phyloP scores from a whole-genome alignment of 441 rosid genomes.

The Daphne laureola region DNA sequence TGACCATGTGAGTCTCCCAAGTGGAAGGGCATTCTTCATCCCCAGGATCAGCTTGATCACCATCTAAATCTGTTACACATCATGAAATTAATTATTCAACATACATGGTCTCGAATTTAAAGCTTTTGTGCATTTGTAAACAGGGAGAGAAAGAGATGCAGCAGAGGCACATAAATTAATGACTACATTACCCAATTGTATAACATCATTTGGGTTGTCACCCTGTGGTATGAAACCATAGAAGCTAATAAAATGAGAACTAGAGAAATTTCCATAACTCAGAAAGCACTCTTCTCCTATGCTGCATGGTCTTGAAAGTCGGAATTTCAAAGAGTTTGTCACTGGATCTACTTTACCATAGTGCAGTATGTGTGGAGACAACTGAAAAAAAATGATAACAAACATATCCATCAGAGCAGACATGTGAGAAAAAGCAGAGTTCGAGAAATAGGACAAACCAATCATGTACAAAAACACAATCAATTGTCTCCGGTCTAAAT shows the following conservation, averaged over 20 bases:
- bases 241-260: conserved; percentile 75
- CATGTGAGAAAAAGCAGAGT: no score
- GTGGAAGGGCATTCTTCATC: conserved; percentile 30
- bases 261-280: conserved; percentile 79
- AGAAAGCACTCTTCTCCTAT: conserved; percentile 79
- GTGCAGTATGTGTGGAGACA: conserved; percentile 61
- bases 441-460: no score
- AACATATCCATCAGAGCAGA: conserved; percentile 7
- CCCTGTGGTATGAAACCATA: conserved; percentile 81
- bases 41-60: conserved; percentile 26
- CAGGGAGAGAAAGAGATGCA: neutral
- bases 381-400: conserved; percentile 31
- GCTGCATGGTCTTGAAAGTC: conserved; percentile 63
- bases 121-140: no score
- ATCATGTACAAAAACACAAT: no score
- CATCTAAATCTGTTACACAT: conserved; percentile 64
- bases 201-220: conserved; percentile 74
- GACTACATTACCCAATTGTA: conserved; percentile 60
- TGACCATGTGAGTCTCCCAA: conserved; percentile 75
- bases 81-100: conserved; percentile 9
- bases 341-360: conserved; percentile 72
- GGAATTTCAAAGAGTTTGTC: conserved; percentile 63
- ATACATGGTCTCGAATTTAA: neutral
- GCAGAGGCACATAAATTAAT: no score
- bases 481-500: no score